Evolutionary conservation across 2,329 filamentous ascomycete species (phyloP).

Genomic region (Beauveria medogensis): DNA sequence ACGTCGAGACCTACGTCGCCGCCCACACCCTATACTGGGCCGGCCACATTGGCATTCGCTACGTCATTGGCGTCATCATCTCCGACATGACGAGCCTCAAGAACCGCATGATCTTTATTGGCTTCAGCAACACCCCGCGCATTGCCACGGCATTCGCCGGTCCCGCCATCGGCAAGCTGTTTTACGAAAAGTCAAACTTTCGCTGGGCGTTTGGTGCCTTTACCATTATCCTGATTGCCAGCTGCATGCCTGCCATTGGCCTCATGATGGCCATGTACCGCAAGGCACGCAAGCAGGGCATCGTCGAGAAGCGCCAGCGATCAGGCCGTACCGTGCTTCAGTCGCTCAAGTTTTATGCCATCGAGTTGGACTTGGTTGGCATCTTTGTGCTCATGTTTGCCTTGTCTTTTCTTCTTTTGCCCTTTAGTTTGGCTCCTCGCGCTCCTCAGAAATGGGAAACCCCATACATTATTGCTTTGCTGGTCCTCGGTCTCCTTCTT

Average conservation of each 20-base stretch:
- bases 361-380: conserved; percentile 52
- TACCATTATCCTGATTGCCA: conserved; percentile 52
- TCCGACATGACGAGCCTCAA: conserved; percentile 34
- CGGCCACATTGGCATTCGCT: conserved; percentile 37
- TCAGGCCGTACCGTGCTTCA: conserved; percentile 37
- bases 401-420: conserved; percentile 44
- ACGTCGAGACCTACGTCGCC: conserved; percentile 50
- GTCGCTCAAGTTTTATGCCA: conserved; percentile 42
- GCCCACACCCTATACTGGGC: conserved; percentile 58
- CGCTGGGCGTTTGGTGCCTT: conserved; percentile 52
- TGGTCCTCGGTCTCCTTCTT: conserved; percentile 42
- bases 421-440: conserved; percentile 34
- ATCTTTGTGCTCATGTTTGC: conserved; percentile 43
- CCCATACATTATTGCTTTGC: conserved; percentile 36
- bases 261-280: conserved; percentile 20
- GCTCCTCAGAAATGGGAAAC: conserved; percentile 32
- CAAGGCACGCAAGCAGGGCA: conserved; percentile 1
- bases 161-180: conserved; percentile 30
- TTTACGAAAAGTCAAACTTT: conserved; percentile 31
- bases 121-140: conserved; percentile 34
- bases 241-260: conserved; percentile 27
- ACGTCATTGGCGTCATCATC: conserved; percentile 33
- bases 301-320: conserved; percentile 36
- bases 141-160: conserved; percentile 38
- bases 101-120: conserved; percentile 36